phyloP scores from a whole-genome alignment of 768 basidiomycete genomes.

The Asterophora parasitica region DNA sequence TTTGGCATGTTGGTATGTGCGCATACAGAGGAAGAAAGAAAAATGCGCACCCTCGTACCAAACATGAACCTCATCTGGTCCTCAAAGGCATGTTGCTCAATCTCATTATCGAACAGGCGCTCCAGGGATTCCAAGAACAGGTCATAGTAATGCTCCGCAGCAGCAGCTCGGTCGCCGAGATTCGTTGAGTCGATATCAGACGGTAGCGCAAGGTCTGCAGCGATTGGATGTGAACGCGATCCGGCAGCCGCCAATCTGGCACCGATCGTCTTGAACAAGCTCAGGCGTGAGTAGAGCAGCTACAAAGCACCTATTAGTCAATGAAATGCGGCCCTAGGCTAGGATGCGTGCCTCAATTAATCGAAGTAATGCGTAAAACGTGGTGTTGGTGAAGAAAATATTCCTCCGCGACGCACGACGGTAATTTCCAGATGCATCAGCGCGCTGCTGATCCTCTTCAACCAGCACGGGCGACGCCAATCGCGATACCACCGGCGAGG shows the following conservation, averaged over 20 bases:
- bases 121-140: constrained; percentile 85
- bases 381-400: constrained; percentile 85
- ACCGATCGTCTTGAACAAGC: constrained; percentile 72
- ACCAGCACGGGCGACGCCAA: constrained; percentile 55
- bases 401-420: constrained; percentile 35
- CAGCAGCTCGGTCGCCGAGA: constrained; percentile 32
- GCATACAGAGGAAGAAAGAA: neutral
- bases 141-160: constrained; percentile 71
- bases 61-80: constrained; percentile 88
- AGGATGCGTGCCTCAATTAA: constrained; percentile 69
- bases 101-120: constrained; percentile 85
- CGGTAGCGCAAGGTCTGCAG: constrained; percentile 26
- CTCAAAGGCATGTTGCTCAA: constrained; percentile 84
- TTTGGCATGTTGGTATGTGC: neutral
- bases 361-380: constrained; percentile 81
- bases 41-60: constrained; percentile 58
- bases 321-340: neutral
- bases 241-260: constrained; percentile 36
- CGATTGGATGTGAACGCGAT: constrained; percentile 17
- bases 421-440: constrained; percentile 27
- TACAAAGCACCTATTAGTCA: constrained; percentile 26
- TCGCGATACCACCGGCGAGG: constrained; percentile 50
- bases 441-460: constrained; percentile 34
- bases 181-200: constrained; percentile 22
- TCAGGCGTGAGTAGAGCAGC: constrained; percentile 79